Evolutionary conservation across 371 early-diverging fungal species (phyloP).

Genomic region (Rhizopus arrhizus): DNA sequence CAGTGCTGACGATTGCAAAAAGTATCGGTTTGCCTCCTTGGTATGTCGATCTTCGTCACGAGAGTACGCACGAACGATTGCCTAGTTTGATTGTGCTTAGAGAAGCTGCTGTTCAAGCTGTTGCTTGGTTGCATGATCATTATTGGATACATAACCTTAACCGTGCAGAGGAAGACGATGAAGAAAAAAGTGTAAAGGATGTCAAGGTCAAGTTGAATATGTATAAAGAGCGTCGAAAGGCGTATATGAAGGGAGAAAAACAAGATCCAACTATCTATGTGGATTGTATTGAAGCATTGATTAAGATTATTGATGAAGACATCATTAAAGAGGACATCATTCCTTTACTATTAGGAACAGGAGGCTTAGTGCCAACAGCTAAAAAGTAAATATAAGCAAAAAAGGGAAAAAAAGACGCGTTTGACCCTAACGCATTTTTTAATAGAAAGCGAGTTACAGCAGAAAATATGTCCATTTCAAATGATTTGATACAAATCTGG

Average conservation of each 20-base stretch:
- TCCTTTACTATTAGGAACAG: slow-evolving; percentile 40
- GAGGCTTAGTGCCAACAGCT: slow-evolving; percentile 48
- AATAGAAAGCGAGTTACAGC: slow-evolving; percentile 40
- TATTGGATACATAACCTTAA: slow-evolving; percentile 48
- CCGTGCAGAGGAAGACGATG: slow-evolving; percentile 7
- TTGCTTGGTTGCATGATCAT: slow-evolving; percentile 52
- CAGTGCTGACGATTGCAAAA: slow-evolving; percentile 58
- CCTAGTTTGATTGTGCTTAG: slow-evolving; percentile 63
- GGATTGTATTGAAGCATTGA: slow-evolving; percentile 13
- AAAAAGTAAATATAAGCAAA: slow-evolving; percentile 37
- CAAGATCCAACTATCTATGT: slow-evolving; percentile 20
- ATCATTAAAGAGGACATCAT: slow-evolving; percentile 25
- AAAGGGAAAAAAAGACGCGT: too few relatives aligned
- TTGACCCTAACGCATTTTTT: not conserved
- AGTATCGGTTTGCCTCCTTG: slow-evolving; percentile 60
- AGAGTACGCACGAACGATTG: slow-evolving; percentile 65
- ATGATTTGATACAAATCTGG: slow-evolving; percentile 46
- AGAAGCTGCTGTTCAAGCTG: slow-evolving; percentile 54
- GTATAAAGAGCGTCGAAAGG: slow-evolving; percentile 47
- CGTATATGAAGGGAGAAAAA: slow-evolving; percentile 29
- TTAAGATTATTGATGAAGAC: slow-evolving; percentile 20
- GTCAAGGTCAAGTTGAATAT: slow-evolving; percentile 31
- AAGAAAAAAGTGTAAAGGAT: not conserved
- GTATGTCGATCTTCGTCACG: slow-evolving; percentile 73
- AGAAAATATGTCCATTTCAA: slow-evolving; percentile 36